Percentiles rank a stretch among this genome's conserved stretches.
Evolutionary conservation across 2,329 filamentous ascomycete genomes (phyloP).

Genomic region (Colletotrichum euphorbiae): DNA sequence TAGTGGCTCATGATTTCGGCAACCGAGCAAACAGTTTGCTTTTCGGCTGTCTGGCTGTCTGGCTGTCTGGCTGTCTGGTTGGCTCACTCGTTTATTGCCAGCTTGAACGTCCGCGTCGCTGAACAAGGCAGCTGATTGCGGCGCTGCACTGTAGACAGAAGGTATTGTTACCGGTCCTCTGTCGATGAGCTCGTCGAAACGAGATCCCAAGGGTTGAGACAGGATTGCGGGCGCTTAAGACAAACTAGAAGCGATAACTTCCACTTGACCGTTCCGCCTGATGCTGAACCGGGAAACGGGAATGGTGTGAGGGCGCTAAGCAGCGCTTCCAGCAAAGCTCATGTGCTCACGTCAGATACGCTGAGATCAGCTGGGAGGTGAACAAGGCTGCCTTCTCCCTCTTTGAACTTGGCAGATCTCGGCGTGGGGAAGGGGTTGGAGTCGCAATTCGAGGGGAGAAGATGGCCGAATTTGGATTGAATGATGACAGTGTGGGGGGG

Average conservation of each 20-base stretch:
- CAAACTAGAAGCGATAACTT: slow-evolving; percentile 18
- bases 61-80: not conserved
- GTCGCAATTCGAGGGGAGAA: slow-evolving; percentile 5
- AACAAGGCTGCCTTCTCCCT: slow-evolving; percentile 1
- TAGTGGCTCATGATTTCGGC: slow-evolving; percentile 11
- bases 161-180: not conserved
- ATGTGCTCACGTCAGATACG: slow-evolving; percentile 17
- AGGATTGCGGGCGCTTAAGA: slow-evolving; percentile 20
- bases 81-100: not conserved
- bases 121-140: not conserved
- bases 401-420: not conserved
- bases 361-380: slow-evolving; percentile 9
- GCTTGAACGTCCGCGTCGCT: not conserved
- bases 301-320: slow-evolving; percentile 30
- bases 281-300: slow-evolving; percentile 26
- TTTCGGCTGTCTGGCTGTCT: not conserved
- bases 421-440: slow-evolving; percentile 4
- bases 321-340: slow-evolving; percentile 19
- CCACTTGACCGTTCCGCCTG: slow-evolving; percentile 34
- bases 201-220: slow-evolving; percentile 31
- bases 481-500: slow-evolving; percentile 16
- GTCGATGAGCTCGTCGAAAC: slow-evolving; percentile 32
- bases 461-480: slow-evolving; percentile 8
- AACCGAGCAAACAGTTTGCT: slow-evolving; percentile 12
- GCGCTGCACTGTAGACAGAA: not conserved